phyloP scores from a whole-genome alignment of 2,329 filamentous ascomycete genomes.

The Neonectria hederae region DNA sequence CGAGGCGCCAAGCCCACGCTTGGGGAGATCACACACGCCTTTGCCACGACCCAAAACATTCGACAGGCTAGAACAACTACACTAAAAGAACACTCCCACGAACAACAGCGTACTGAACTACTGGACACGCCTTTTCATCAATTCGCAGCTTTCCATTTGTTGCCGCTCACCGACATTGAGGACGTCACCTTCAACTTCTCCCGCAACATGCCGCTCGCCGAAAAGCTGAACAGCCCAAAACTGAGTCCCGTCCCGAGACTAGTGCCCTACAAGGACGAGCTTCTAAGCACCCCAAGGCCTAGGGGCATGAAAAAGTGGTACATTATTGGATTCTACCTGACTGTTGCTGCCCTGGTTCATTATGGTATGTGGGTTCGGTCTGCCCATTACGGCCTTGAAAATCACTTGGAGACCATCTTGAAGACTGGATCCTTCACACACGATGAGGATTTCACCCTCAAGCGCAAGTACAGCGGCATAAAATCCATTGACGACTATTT shows the following conservation, averaged over 20 bases:
- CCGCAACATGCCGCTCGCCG: conserved; percentile 18
- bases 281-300: conserved; percentile 1
- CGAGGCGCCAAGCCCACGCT: not conserved
- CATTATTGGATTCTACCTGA: conserved; percentile 14
- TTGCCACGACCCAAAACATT: conserved; percentile 13
- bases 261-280: conserved; percentile 22
- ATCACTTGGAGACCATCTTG: conserved; percentile 3
- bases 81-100: conserved; percentile 14
- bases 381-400: conserved; percentile 1
- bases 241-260: conserved; percentile 7
- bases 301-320: conserved; percentile 8
- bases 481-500: conserved; percentile 17
- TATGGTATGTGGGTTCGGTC: conserved; percentile 19
- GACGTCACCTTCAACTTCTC: conserved; percentile 22
- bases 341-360: conserved; percentile 7
- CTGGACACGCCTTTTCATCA: conserved; percentile 16
- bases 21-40: conserved; percentile 2
- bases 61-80: conserved; percentile 9
- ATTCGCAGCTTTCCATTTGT: conserved; percentile 3
- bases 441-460: conserved; percentile 1
- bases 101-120: conserved; percentile 11
- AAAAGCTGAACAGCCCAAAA: conserved; percentile 15
- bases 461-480: conserved; percentile 13
- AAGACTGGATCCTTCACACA: conserved; percentile 3
- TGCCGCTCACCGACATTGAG: conserved; percentile 15